Conservation (phyloP, 2,329 filamentous ascomycete species). For the Paramyrothecium roridum region DNA sequence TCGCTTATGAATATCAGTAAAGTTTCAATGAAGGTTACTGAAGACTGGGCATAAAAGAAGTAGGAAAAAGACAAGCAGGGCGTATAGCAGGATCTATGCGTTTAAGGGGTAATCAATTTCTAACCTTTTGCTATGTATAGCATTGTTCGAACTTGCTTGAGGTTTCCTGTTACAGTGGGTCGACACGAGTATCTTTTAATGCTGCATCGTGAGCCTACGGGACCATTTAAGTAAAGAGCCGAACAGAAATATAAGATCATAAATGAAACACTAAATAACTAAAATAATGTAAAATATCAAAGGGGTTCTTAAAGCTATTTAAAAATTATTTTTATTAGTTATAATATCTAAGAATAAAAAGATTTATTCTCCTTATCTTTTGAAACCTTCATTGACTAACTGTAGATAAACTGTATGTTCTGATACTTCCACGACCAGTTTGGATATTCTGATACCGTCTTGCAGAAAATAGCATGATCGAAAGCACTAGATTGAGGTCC, state of each 20-base stretch:
- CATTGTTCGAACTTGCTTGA: neutral
- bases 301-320: no score
- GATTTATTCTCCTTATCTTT: no score
- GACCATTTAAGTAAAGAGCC: no score
- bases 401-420: no score
- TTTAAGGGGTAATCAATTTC: neutral
- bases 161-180: neutral
- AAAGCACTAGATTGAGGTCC: neutral
- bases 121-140: neutral
- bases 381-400: no score
- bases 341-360: no score
- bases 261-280: no score
- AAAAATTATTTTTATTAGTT: no score
- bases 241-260: no score
- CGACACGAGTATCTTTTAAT: no score
- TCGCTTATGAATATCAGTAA: neutral
- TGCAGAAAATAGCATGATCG: neutral
- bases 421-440: neutral
- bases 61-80: neutral
- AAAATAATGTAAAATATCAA: no score
- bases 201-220: no score
- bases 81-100: neutral
- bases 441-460: neutral
- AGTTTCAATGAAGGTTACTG: neutral
- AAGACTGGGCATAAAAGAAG: neutral